phyloP scores from a whole-genome alignment of 352 stramenopile genomes.

The Plasmopara halstedii region DNA sequence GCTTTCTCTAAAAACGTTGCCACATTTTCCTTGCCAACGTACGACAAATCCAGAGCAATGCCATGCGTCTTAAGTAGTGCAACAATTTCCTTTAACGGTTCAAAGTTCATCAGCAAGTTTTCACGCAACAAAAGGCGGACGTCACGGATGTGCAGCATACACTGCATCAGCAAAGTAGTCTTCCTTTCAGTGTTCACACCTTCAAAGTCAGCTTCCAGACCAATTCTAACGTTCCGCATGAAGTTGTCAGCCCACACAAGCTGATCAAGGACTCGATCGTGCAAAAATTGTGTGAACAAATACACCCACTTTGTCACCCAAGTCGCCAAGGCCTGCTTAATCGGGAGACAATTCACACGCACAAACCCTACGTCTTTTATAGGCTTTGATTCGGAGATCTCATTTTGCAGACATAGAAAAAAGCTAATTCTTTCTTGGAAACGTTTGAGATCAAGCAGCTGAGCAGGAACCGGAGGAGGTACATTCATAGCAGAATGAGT shows the following conservation, averaged over 20 bases:
- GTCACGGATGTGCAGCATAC: constrained; percentile 87
- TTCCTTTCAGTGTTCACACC: constrained; percentile 33
- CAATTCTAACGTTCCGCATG: constrained; percentile 63
- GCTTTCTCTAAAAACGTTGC: constrained; percentile 83
- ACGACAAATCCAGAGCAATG: constrained; percentile 86
- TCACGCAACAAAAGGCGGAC: constrained; percentile 77
- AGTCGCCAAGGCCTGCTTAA: constrained; percentile 90
- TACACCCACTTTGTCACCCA: constrained; percentile 96
- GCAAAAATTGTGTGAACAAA: constrained; percentile 89
- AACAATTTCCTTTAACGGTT: constrained; percentile 73
- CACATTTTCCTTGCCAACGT: constrained; percentile 77
- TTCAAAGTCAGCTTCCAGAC: constrained; percentile 60
- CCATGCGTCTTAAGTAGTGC: constrained; percentile 76
- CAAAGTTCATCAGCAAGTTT: constrained; percentile 71
- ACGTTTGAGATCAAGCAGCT: constrained; percentile 65
- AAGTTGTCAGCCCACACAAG: constrained; percentile 85
- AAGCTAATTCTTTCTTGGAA: constrained; percentile 90
- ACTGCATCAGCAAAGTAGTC: constrained; percentile 61
- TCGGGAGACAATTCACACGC: constrained; percentile 89
- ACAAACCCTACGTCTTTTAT: constrained; percentile 87
- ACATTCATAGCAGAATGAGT: constrained; percentile 19
- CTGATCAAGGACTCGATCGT: constrained; percentile 82
- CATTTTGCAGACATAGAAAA: constrained; percentile 81
- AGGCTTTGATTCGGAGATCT: constrained; percentile 85
- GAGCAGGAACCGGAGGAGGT: constrained; percentile 50